Conservation (phyloP, 495 filamentous ascomycete genomes). For the Xylona heveae region DNA sequence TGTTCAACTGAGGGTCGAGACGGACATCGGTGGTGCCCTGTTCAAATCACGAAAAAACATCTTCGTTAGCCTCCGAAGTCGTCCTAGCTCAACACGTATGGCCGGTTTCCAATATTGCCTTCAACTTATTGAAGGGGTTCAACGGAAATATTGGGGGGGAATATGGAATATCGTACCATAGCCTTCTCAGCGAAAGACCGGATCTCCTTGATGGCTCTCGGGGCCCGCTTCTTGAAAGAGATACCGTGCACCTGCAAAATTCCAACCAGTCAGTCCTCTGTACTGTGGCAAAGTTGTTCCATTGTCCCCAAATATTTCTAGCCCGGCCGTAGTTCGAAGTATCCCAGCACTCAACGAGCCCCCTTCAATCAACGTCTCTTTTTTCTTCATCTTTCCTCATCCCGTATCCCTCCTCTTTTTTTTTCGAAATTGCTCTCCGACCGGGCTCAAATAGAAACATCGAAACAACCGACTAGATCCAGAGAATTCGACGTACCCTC, state of each 20-base stretch:
- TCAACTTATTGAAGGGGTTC: neutral
- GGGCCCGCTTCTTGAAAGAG: conserved; percentile 98
- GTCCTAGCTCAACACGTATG: neutral
- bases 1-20: conserved; percentile 94
- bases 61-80: neutral
- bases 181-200: conserved; percentile 72
- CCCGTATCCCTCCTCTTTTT: conserved; percentile 1
- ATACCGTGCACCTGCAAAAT: conserved; percentile 66
- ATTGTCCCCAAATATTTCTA: conserved; percentile 25
- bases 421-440: too few relatives aligned
- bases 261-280: conserved; percentile 14
- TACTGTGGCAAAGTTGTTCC: conserved; percentile 33
- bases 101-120: neutral
- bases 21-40: conserved; percentile 96
- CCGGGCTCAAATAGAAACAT: neutral
- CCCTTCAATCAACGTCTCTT: too few relatives aligned
- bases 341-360: conserved; percentile 8
- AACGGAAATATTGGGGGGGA: conserved; percentile 3
- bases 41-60: too few relatives aligned
- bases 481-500: conserved; percentile 59
- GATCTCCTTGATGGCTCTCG: conserved; percentile 98
- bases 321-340: conserved; percentile 21
- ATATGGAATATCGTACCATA: conserved; percentile 51
- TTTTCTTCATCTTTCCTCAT: too few relatives aligned
- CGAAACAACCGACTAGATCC: neutral